Evolutionary conservation across 768 basidiomycete species (phyloP).

Genomic region (Suillus subaureus): DNA sequence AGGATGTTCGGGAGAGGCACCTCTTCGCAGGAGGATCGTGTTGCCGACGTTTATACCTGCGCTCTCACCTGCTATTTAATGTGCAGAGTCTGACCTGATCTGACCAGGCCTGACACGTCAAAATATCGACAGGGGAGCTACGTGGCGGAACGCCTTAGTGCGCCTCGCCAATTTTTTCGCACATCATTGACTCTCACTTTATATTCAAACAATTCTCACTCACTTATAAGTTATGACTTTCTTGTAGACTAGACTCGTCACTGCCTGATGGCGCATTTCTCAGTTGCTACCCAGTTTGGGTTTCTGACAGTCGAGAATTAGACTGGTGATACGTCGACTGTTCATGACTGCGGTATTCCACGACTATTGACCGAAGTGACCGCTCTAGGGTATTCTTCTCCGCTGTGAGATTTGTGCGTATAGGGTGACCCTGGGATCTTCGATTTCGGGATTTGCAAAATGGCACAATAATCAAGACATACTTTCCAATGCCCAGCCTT

Average conservation of each 20-base stretch:
- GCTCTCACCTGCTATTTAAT: constrained; percentile 1
- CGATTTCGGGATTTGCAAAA: background rate
- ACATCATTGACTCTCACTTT: background rate
- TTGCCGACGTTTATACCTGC: constrained; percentile 16
- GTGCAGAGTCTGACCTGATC: background rate
- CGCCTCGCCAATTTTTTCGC: background rate
- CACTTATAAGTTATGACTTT: background rate
- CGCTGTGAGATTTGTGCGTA: background rate
- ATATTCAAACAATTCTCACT: background rate
- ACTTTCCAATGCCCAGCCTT: background rate
- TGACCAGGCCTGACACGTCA: background rate
- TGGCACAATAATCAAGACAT: background rate
- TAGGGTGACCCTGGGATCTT: background rate
- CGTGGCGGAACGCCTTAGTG: background rate
- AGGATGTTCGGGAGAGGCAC: constrained; percentile 12
- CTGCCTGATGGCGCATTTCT: background rate
- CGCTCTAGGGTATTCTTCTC: background rate
- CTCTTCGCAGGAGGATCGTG: background rate
- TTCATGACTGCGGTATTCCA: background rate
- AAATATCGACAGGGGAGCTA: background rate
- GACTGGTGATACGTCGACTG: background rate
- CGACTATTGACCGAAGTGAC: background rate
- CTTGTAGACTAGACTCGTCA: background rate
- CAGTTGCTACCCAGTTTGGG: background rate
- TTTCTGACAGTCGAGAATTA: background rate